Evolutionary conservation across 352 stramenopile genomes (phyloP), one percentile per base, ranked within the genome.

Genomic region (Phytopythium oedochilum): DNA sequence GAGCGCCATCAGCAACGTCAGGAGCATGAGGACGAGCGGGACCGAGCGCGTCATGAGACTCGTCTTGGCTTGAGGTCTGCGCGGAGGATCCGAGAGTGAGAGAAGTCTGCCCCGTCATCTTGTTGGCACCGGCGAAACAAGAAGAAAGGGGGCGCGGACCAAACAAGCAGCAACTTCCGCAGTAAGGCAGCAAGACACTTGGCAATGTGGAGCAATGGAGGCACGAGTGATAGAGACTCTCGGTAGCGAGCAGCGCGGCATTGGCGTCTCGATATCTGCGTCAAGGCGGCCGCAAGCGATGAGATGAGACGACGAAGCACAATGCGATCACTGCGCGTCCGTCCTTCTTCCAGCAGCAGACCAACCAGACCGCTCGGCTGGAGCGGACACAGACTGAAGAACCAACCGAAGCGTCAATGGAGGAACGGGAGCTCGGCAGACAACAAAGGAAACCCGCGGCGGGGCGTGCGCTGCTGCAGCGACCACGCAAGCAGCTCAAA

Each of bases 401-500:
- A 2, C 32, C n/a, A n/a, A n/a, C n/a, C n/a, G n/a, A n/a, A n/a
- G 32, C 11, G 32, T 15, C 32, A 6, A 14, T 15, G 32, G 7
- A 36, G 2, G 4, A 36, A n/a, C 36, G 8, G 18, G 38, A 28
- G 28, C 39, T 45, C 22, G 39, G 11, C 20, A 20, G 39, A 28
- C 8, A 45, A 25, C n/a, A 20, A 31, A 48, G 15, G 9, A 48
- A 32, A 17, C 25, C 12, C 14, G 38, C n/a, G n/a, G 20, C 18
- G 38, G 4, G 42, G 42, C 23, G 42, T 8, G 3, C 42, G 42
- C 11, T 20, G 40, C 42, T 7, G 20, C 22, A 17, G 42, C 42
- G 42, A 31, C 23, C 42, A 29, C 47, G 18, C 47, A 32, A 53
- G 47, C 47, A 53, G 47, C 47, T 29, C 47, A 53, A 42, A 53